Evolutionary conservation across 306 rosid species (phyloP).

Genomic region (Cucurbita maxima): DNA sequence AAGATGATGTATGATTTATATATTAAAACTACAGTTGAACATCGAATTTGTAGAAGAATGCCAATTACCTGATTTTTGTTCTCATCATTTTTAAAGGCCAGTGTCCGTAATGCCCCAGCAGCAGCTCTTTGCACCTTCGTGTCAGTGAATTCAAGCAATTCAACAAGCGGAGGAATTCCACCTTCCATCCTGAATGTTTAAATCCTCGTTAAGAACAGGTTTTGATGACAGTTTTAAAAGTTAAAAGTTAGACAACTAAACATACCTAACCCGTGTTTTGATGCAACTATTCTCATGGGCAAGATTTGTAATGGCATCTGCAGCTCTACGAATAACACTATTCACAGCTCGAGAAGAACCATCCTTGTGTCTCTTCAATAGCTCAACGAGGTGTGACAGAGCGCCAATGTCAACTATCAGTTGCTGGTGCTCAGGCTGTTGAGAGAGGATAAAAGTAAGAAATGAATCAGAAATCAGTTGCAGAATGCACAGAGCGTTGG

Average conservation of each 20-base stretch:
- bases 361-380: constrained; percentile 65
- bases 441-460: constrained; percentile 9
- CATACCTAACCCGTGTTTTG: constrained; percentile 91
- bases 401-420: constrained; percentile 85
- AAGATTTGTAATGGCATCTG: constrained; percentile 96
- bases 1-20: constrained; percentile 3
- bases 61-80: constrained; percentile 79
- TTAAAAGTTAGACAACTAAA: not conserved
- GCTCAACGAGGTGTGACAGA: constrained; percentile 60
- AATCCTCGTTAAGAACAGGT: not conserved
- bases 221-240: constrained; percentile 9
- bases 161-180: constrained; percentile 94
- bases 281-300: constrained; percentile 96
- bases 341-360: constrained; percentile 55
- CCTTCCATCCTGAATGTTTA: constrained; percentile 70
- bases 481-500: not conserved
- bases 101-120: constrained; percentile 89
- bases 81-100: constrained; percentile 90
- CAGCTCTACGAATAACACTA: constrained; percentile 94
- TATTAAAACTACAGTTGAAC: constrained; percentile 4
- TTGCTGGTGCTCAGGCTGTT: constrained; percentile 98
- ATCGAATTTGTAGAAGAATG: constrained; percentile 5
- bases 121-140: constrained; percentile 97
- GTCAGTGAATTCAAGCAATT: constrained; percentile 74
- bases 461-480: constrained; percentile 24